These are phyloP conservation scores for Isoetes taiwanensis DNA, from an alignment of 75 land plant species.

Conservation along the genomic window DNA sequence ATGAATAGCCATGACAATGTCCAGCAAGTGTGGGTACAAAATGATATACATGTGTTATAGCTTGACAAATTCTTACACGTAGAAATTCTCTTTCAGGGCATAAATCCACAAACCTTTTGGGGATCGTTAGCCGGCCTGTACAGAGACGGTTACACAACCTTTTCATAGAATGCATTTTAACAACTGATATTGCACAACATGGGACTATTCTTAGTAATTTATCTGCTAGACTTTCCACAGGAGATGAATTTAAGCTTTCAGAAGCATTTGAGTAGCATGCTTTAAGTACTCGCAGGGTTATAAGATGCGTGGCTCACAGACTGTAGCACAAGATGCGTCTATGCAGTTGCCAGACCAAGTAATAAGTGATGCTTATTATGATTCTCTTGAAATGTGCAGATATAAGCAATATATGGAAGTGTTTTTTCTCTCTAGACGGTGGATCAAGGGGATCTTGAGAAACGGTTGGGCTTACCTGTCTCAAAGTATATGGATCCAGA, in stretches of 20 bases:
- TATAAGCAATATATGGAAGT: conserved; percentile 28
- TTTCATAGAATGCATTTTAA: conserved; percentile 19
- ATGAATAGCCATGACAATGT: too few relatives aligned
- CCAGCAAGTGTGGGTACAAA: background rate
- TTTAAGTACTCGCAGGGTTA: too few relatives aligned
- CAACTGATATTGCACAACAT: conserved; percentile 33
- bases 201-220: conserved; percentile 15
- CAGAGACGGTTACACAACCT: conserved; percentile 29
- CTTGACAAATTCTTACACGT: background rate
- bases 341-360: background rate
- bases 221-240: conserved; percentile 14
- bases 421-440: conserved; percentile 28
- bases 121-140: conserved; percentile 14
- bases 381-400: conserved; percentile 33
- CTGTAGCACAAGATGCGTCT: too few relatives aligned
- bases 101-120: conserved; percentile 23
- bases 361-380: conserved; percentile 16
- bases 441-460: conserved; percentile 32
- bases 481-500: conserved; percentile 33
- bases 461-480: conserved; percentile 18
- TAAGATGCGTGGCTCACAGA: background rate
- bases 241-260: too few relatives aligned
- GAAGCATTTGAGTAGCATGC: too few relatives aligned
- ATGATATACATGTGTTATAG: background rate
- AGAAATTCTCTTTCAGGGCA: conserved; percentile 21